Conservation (phyloP, 768 basidiomycete genomes). For the Trichaptum fuscoviolaceum region DNA sequence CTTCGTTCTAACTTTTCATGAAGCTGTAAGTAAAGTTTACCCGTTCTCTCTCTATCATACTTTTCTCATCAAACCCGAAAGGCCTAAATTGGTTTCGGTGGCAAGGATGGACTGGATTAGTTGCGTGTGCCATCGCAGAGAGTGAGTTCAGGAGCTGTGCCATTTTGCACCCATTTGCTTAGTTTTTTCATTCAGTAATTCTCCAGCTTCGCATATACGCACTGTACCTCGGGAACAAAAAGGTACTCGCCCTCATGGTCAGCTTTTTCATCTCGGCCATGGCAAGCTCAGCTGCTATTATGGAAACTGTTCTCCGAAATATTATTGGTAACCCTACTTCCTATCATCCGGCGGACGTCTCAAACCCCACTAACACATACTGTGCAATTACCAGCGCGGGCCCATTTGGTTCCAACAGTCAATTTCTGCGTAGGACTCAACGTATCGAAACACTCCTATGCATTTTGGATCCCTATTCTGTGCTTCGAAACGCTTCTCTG, state of each 20-base stretch:
- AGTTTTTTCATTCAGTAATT: slow-evolving; percentile 34
- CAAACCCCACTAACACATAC: neutral
- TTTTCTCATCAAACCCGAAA: slow-evolving; percentile 14
- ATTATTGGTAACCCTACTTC: slow-evolving; percentile 32
- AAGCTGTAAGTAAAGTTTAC: slow-evolving; percentile 1
- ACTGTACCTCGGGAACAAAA: slow-evolving; percentile 49
- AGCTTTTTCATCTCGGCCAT: slow-evolving; percentile 34
- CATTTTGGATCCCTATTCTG: slow-evolving; percentile 59
- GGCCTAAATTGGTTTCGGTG: slow-evolving; percentile 46
- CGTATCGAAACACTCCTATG: slow-evolving; percentile 40
- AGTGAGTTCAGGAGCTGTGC: slow-evolving; percentile 27
- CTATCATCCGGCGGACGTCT: too few relatives aligned
- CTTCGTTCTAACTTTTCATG: neutral
- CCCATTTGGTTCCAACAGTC: slow-evolving; percentile 18
- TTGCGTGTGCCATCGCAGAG: slow-evolving; percentile 52
- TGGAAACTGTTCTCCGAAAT: slow-evolving; percentile 37
- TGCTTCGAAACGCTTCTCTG: slow-evolving; percentile 50
- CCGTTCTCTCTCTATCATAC: slow-evolving; percentile 4
- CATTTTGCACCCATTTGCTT: slow-evolving; percentile 3
- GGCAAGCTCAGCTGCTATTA: slow-evolving; percentile 39
- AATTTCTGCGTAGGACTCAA: slow-evolving; percentile 38
- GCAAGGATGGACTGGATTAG: slow-evolving; percentile 58
- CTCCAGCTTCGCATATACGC: slow-evolving; percentile 62
- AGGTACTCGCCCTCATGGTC: slow-evolving; percentile 42
- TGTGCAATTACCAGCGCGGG: neutral